These are phyloP conservation scores for Aspergillus sp. DNA, from an alignment of 2,329 filamentous ascomycete species.

Conservation along the genomic window DNA sequence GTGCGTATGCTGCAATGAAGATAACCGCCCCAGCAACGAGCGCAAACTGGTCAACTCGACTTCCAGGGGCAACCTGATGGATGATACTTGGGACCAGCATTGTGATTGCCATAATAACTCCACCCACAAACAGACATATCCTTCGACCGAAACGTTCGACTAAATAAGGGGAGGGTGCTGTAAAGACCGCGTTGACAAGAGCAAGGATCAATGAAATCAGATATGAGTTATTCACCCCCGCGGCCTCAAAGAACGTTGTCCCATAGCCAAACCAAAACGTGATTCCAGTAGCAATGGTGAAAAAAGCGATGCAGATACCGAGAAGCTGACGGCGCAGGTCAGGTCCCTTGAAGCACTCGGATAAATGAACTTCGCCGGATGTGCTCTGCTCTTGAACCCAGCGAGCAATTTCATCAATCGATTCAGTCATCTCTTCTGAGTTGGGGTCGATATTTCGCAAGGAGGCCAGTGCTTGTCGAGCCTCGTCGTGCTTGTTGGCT, in stretches of 20 bases:
- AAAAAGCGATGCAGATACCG: not conserved
- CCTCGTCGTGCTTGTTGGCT: slow-evolving; percentile 65
- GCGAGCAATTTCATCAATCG: slow-evolving; percentile 79
- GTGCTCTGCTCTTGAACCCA: slow-evolving; percentile 74
- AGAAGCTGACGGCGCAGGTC: slow-evolving; percentile 31
- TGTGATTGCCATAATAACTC: slow-evolving; percentile 61
- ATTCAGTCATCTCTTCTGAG: slow-evolving; percentile 70
- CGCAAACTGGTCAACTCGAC: not conserved
- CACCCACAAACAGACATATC: slow-evolving; percentile 57
- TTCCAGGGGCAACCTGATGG: not conserved
- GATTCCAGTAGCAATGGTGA: slow-evolving; percentile 46
- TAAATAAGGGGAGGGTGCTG: slow-evolving; percentile 78
- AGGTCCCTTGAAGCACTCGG: slow-evolving; percentile 60
- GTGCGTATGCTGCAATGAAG: not conserved
- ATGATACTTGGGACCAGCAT: slow-evolving; percentile 20
- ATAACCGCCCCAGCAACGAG: not conserved
- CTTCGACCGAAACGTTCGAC: slow-evolving; percentile 78
- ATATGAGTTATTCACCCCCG: slow-evolving; percentile 72
- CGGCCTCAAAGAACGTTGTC: slow-evolving; percentile 74
- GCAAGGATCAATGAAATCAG: slow-evolving; percentile 78
- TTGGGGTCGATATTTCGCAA: slow-evolving; percentile 68
- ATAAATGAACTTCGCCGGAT: slow-evolving; percentile 45
- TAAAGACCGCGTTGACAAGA: slow-evolving; percentile 78
- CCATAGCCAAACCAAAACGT: slow-evolving; percentile 64
- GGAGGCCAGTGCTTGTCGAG: slow-evolving; percentile 60